These are phyloP conservation scores for Metarhizium humberi DNA, from an alignment of 2,329 filamentous ascomycete species.

Conservation along the genomic window DNA sequence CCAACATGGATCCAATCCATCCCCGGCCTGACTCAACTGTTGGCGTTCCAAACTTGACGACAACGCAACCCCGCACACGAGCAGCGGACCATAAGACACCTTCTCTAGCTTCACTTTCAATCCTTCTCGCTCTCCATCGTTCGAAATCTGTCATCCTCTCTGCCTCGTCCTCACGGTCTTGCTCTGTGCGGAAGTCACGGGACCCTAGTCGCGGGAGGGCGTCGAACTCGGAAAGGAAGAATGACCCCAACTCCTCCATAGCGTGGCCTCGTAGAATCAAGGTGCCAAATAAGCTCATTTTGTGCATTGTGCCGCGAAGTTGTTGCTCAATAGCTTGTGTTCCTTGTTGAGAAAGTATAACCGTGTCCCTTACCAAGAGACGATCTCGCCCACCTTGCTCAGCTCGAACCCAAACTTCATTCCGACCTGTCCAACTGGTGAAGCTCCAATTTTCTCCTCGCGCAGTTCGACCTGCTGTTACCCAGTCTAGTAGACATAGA, in stretches of 20 bases:
- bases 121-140: conserved; percentile 44
- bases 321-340: conserved; percentile 28
- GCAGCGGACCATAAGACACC: conserved; percentile 76
- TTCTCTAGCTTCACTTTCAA: conserved; percentile 47
- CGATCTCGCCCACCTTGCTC: conserved; percentile 31
- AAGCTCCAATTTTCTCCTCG: conserved; percentile 87
- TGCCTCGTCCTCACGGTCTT: conserved; percentile 31
- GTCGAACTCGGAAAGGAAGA: conserved; percentile 73
- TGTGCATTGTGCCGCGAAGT: conserved; percentile 58
- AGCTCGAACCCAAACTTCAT: conserved; percentile 65
- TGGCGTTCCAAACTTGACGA: conserved; percentile 83
- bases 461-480: conserved; percentile 76
- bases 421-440: conserved; percentile 67
- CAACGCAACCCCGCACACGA: conserved; percentile 68
- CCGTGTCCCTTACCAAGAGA: conserved; percentile 75
- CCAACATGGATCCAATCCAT: conserved; percentile 72
- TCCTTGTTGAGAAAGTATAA: conserved; percentile 58
- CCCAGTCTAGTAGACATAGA: conserved; percentile 86
- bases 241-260: conserved; percentile 56
- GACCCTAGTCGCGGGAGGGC: conserved; percentile 73
- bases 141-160: conserved; percentile 31
- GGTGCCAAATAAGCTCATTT: conserved; percentile 71
- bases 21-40: conserved; percentile 71
- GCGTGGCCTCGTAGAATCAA: conserved; percentile 70
- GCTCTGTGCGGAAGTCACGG: conserved; percentile 60